Conservation (phyloP, 2,329 filamentous ascomycete genomes). For the Aureobasidium sp. region DNA sequence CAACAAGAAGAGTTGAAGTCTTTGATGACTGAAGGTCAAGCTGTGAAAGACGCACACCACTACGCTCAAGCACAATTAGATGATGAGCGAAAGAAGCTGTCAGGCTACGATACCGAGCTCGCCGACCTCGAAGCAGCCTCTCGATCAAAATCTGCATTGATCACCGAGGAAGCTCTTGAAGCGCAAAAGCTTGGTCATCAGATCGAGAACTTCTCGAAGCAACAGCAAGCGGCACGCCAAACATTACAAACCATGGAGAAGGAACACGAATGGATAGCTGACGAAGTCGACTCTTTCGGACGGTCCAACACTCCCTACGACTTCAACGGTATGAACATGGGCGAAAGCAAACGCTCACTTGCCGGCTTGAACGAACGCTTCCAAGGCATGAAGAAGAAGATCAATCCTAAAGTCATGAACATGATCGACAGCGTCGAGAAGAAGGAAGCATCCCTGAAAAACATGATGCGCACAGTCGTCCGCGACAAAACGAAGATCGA, state of each 20-base stretch:
- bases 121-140: slow-evolving; percentile 77
- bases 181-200: slow-evolving; percentile 89
- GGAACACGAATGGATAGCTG: slow-evolving; percentile 91
- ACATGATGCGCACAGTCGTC: slow-evolving; percentile 97
- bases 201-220: slow-evolving; percentile 88
- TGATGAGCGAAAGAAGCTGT: slow-evolving; percentile 85
- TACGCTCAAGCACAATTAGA: slow-evolving; percentile 73
- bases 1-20: slow-evolving; percentile 73
- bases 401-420: slow-evolving; percentile 99
- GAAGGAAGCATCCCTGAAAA: slow-evolving; percentile 89
- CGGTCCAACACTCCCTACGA: slow-evolving; percentile 83
- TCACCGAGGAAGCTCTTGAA: slow-evolving; percentile 88
- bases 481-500: slow-evolving; percentile 98
- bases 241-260: slow-evolving; percentile 70
- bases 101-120: slow-evolving; percentile 88
- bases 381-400: slow-evolving; percentile 99
- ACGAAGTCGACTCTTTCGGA: slow-evolving; percentile 87
- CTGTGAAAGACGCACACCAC: slow-evolving; percentile 67
- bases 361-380: slow-evolving; percentile 84
- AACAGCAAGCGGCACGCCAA: slow-evolving; percentile 71
- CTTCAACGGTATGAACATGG: slow-evolving; percentile 86
- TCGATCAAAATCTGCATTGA: slow-evolving; percentile 72
- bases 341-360: slow-evolving; percentile 77
- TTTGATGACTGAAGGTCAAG: slow-evolving; percentile 61
- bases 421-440: slow-evolving; percentile 99